Evolutionary conservation across 2,329 filamentous ascomycete genomes (phyloP).

Genomic region (Chaetomiaceae sp.): DNA sequence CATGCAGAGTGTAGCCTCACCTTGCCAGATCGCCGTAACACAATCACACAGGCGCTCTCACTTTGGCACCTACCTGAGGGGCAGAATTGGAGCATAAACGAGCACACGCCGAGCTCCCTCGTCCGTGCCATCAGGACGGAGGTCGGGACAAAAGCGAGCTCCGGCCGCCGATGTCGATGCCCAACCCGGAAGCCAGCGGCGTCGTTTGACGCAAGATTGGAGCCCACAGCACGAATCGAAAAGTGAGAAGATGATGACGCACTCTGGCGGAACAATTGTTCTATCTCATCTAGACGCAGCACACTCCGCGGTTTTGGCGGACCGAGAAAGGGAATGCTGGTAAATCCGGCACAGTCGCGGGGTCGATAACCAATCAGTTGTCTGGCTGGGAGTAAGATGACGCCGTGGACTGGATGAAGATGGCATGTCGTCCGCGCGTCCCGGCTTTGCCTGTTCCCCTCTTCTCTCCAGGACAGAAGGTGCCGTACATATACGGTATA

Average conservation of each 20-base stretch:
- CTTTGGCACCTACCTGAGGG: too few species aligned
- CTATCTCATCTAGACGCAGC: not conserved
- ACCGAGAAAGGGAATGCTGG: not conserved
- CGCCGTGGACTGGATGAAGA: not conserved
- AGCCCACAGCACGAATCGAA: not conserved
- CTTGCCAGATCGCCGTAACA: too few species aligned
- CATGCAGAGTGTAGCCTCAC: too few species aligned
- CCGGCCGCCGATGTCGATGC: not conserved
- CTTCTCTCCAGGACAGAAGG: not conserved
- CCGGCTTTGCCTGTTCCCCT: not conserved
- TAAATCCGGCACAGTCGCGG: conserved; percentile 4
- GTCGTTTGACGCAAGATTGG: not conserved
- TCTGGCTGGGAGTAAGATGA: not conserved
- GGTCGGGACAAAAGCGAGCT: not conserved
- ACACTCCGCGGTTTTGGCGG: not conserved
- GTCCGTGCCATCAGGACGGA: not conserved
- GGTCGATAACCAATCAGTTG: conserved; percentile 10
- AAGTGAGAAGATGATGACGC: conserved; percentile 9
- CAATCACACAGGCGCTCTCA: too few species aligned
- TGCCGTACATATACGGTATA: not conserved
- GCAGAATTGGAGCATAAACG: too few species aligned
- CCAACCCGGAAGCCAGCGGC: not conserved
- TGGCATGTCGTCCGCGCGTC: conserved; percentile 8
- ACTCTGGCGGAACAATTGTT: not conserved
- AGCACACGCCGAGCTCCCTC: not conserved